A percentile compares a stretch with the other conserved stretches of the same genome.
Evolutionary conservation across 805 yeast genomes (phyloP).

Genomic region (Starmera dryadoides): DNA sequence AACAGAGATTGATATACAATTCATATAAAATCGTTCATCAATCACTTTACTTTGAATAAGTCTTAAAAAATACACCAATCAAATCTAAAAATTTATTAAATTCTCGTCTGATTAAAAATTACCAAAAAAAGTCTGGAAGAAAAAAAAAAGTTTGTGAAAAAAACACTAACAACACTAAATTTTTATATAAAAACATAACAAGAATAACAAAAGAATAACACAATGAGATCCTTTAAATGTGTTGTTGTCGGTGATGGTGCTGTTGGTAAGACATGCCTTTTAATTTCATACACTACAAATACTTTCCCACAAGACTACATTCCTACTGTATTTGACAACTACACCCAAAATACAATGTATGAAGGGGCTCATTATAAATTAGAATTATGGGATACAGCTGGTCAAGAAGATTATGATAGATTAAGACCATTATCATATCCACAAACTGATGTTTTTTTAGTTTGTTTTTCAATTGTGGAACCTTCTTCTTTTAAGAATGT

Average conservation of each 20-base stretch:
- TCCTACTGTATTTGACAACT: slow-evolving; percentile 92
- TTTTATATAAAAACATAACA: too few relatives aligned
- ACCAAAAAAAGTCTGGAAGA: too few relatives aligned
- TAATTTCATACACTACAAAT: slow-evolving; percentile 85
- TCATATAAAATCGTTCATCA: too few relatives aligned
- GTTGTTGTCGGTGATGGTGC: slow-evolving; percentile 95
- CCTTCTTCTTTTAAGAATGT: slow-evolving; percentile 79
- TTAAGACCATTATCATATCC: slow-evolving; percentile 87
- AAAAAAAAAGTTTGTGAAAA: too few relatives aligned
- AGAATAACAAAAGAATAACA: too few relatives aligned
- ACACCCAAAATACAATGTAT: slow-evolving; percentile 77
- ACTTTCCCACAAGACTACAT: slow-evolving; percentile 90
- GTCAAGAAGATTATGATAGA: slow-evolving; percentile 88
- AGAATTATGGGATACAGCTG: slow-evolving; percentile 95
- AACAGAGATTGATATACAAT: too few relatives aligned
- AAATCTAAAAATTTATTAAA: too few relatives aligned
- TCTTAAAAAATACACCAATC: too few relatives aligned
- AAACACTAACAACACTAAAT: too few relatives aligned
- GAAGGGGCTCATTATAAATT: slow-evolving; percentile 77
- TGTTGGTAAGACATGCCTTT: slow-evolving; percentile 87
- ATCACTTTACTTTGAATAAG: too few relatives aligned
- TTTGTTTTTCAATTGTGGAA: slow-evolving; percentile 79
- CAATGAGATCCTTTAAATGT: slow-evolving; percentile 87
- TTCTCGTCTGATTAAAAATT: too few relatives aligned
- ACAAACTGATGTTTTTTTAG: slow-evolving; percentile 81